phyloP scores from a whole-genome alignment of 2,329 filamentous ascomycete genomes.

The Cladosporium halotolerans region DNA sequence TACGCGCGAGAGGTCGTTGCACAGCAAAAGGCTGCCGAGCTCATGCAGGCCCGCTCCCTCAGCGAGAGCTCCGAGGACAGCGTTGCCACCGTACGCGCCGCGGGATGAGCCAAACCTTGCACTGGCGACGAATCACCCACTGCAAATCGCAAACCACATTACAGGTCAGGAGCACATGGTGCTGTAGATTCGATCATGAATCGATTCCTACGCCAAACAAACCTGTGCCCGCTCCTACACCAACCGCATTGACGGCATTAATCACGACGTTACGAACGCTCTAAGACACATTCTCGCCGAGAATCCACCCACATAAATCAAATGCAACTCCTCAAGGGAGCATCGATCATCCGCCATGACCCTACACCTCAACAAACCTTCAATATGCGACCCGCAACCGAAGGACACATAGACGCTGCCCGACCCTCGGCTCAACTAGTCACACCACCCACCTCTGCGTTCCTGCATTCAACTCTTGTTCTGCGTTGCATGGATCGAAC shows the following conservation, averaged over 20 bases:
- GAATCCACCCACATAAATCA: too few relatives aligned
- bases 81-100: slow-evolving; percentile 24
- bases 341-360: too few relatives aligned
- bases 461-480: neutral
- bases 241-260: neutral
- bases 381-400: too few relatives aligned
- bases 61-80: slow-evolving; percentile 30
- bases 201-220: neutral
- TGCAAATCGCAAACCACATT: too few relatives aligned
- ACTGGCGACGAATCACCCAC: too few relatives aligned
- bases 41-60: slow-evolving; percentile 23
- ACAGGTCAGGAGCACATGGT: too few relatives aligned
- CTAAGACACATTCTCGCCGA: too few relatives aligned
- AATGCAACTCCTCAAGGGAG: too few relatives aligned
- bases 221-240: neutral
- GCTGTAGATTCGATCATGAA: too few relatives aligned
- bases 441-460: neutral
- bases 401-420: too few relatives aligned
- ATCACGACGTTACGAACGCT: neutral
- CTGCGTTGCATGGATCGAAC: neutral
- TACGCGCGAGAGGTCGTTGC: slow-evolving; percentile 85
- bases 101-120: neutral
- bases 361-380: too few relatives aligned
- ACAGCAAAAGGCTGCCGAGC: slow-evolving; percentile 44
- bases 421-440: too few relatives aligned